Percentiles rank a stretch among this genome's conserved stretches.
Conservation (phyloP, 1,284 basidiomycete species). For the Pseudozyma sp. region DNA sequence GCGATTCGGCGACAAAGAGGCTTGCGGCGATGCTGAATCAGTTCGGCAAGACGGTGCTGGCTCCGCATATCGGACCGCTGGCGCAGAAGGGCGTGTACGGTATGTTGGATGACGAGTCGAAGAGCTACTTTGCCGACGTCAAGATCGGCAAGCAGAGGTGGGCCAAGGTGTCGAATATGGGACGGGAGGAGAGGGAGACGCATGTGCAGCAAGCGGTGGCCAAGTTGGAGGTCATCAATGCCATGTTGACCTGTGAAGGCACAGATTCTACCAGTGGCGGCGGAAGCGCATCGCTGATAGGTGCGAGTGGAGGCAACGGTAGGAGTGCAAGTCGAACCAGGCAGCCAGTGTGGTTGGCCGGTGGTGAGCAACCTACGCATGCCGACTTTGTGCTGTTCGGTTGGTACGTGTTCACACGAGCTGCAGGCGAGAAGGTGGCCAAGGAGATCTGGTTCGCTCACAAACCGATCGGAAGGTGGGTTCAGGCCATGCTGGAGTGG, state of each 20-base stretch:
- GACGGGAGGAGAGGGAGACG: conserved; percentile 20
- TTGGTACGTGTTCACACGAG: conserved; percentile 50
- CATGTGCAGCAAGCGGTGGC: conserved; percentile 36
- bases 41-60: conserved; percentile 48
- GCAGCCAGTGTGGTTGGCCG: conserved; percentile 44
- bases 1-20: conserved; percentile 36
- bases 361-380: conserved; percentile 52
- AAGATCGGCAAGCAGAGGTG: conserved; percentile 51
- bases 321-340: conserved; percentile 12
- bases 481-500: conserved; percentile 51
- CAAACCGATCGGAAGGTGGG: conserved; percentile 42
- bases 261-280: conserved; percentile 1
- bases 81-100: conserved; percentile 34
- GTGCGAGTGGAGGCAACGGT: not conserved
- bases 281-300: not conserved
- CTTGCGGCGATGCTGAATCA: conserved; percentile 51
- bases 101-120: conserved; percentile 49
- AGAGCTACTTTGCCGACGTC: conserved; percentile 50
- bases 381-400: conserved; percentile 59
- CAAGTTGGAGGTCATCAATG: conserved; percentile 38
- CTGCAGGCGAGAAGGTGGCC: conserved; percentile 31
- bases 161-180: conserved; percentile 25
- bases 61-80: conserved; percentile 40
- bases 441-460: conserved; percentile 51
- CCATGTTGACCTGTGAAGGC: conserved; percentile 41